Conservation (phyloP, 352 stramenopile species). For the Peronosclerospora sorghi region DNA sequence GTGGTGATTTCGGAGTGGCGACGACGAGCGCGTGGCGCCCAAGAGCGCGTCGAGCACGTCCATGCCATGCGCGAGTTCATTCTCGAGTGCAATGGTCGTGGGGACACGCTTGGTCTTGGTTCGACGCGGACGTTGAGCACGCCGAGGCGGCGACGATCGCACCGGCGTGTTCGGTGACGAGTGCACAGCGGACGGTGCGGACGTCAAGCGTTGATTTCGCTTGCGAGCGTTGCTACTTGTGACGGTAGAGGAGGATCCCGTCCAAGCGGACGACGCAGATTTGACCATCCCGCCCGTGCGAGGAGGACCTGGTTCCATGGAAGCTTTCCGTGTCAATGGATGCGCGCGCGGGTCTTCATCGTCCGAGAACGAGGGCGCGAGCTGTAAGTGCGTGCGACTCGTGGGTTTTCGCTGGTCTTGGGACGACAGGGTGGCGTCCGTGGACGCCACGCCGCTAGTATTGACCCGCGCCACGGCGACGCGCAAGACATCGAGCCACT, state of each 20-base stretch:
- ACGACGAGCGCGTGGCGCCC: slow-evolving; percentile 13
- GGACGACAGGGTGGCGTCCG: background rate
- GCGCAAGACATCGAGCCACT: slow-evolving; percentile 61
- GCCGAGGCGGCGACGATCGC: background rate
- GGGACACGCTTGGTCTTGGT: slow-evolving; percentile 47
- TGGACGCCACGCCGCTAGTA: background rate
- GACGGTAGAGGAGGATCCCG: background rate
- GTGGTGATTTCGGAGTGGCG: slow-evolving; percentile 15
- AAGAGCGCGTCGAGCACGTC: slow-evolving; percentile 58
- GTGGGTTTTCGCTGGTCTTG: slow-evolving; percentile 1
- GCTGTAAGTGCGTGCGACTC: slow-evolving; percentile 1
- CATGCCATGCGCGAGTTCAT: slow-evolving; percentile 51
- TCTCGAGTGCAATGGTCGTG: slow-evolving; percentile 68
- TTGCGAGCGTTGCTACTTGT: slow-evolving; percentile 6
- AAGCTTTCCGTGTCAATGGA: slow-evolving; percentile 10
- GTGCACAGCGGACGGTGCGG: no score
- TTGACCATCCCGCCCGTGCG: slow-evolving; percentile 7
- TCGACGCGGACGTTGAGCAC: slow-evolving; percentile 10
- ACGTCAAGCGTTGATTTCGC: slow-evolving; percentile 15
- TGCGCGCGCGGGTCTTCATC: slow-evolving; percentile 15
- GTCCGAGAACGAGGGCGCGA: slow-evolving; percentile 8
- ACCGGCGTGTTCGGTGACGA: background rate
- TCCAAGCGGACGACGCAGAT: slow-evolving; percentile 1
- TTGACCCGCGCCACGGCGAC: slow-evolving; percentile 36
- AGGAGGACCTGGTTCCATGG: slow-evolving; percentile 5